These are phyloP conservation scores for Lindgomyces ingoldianus DNA, from an alignment of 495 filamentous ascomycete genomes.

Conservation along the genomic window DNA sequence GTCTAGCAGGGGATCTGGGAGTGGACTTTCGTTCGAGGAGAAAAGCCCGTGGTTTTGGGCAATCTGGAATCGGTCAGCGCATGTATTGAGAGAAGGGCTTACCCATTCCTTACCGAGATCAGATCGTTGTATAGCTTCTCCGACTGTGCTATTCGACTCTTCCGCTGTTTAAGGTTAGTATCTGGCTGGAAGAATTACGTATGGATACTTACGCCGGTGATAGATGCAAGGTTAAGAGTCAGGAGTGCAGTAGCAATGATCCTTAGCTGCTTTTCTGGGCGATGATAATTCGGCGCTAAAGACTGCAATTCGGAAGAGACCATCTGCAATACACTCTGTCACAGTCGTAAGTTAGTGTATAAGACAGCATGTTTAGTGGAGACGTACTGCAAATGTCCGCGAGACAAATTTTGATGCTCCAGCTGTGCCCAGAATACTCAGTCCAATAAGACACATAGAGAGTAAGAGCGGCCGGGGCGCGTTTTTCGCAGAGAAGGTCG, in stretches of 20 bases:
- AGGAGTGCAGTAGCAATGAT: conserved; percentile 53
- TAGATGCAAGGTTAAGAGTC: conserved; percentile 53
- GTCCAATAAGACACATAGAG: conserved; percentile 56
- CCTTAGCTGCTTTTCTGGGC: conserved; percentile 47
- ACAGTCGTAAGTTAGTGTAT: not conserved
- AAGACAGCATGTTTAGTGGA: conserved; percentile 23
- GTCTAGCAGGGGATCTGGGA: conserved; percentile 52
- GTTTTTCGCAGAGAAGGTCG: conserved; percentile 54
- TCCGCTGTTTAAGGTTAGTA: conserved; percentile 46
- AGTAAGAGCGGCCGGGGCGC: conserved; percentile 49
- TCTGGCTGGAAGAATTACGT: not conserved
- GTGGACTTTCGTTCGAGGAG: conserved; percentile 50
- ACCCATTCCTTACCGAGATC: conserved; percentile 49
- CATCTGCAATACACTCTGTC: conserved; percentile 48
- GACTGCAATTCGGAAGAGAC: conserved; percentile 49
- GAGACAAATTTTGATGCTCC: conserved; percentile 53
- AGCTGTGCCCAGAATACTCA: conserved; percentile 54
- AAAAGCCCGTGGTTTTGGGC: conserved; percentile 57
- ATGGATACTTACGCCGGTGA: conserved; percentile 50
- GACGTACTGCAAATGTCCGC: conserved; percentile 50
- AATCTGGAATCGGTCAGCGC: conserved; percentile 41
- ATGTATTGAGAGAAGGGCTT: not conserved
- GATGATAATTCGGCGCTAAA: conserved; percentile 46
- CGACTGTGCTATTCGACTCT: conserved; percentile 50
- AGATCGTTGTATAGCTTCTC: conserved; percentile 56